These are phyloP conservation scores for Herpetomonas muscarum DNA, from an alignment of 208 protist genomes.

Conservation along the genomic window DNA sequence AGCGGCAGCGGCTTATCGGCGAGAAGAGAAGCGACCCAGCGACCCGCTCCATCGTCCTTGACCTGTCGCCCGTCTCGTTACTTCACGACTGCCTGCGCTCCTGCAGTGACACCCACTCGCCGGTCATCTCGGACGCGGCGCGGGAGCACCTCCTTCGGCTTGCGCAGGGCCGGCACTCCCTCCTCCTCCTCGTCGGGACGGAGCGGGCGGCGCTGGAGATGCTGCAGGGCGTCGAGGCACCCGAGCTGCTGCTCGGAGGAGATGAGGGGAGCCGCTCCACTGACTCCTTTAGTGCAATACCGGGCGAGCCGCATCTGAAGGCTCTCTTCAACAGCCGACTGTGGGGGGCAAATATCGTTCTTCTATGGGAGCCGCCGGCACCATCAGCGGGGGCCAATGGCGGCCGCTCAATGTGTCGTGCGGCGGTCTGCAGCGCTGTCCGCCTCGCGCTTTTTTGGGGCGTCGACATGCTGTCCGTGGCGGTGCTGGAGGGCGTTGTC, in stretches of 20 bases:
- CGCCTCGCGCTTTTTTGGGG: slow-evolving; percentile 63
- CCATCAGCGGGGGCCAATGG: neutral
- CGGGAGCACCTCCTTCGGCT: slow-evolving; percentile 67
- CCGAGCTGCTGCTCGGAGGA: slow-evolving; percentile 41
- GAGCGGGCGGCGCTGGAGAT: slow-evolving; percentile 35
- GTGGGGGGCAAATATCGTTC: slow-evolving; percentile 53
- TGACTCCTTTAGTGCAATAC: slow-evolving; percentile 36
- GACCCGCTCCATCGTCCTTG: slow-evolving; percentile 56
- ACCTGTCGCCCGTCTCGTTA: slow-evolving; percentile 46
- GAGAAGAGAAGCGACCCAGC: slow-evolving; percentile 18
- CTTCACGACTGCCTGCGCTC: slow-evolving; percentile 42
- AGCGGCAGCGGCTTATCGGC: neutral
- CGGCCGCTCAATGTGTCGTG: neutral
- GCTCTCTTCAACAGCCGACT: slow-evolving; percentile 57
- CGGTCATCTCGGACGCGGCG: slow-evolving; percentile 27
- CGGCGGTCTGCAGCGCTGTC: slow-evolving; percentile 60
- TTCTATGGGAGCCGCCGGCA: slow-evolving; percentile 2
- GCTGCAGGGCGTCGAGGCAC: slow-evolving; percentile 20
- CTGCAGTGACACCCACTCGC: slow-evolving; percentile 19
- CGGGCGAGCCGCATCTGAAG: slow-evolving; percentile 28
- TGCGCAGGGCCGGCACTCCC: slow-evolving; percentile 39
- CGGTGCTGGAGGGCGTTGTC: slow-evolving; percentile 21
- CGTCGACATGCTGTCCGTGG: slow-evolving; percentile 76
- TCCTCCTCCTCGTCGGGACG: slow-evolving; percentile 69
- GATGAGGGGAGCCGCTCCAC: slow-evolving; percentile 7